phyloP scores from a whole-genome alignment of 2,329 filamentous ascomycete species.

The Cyphellophora europaea region DNA sequence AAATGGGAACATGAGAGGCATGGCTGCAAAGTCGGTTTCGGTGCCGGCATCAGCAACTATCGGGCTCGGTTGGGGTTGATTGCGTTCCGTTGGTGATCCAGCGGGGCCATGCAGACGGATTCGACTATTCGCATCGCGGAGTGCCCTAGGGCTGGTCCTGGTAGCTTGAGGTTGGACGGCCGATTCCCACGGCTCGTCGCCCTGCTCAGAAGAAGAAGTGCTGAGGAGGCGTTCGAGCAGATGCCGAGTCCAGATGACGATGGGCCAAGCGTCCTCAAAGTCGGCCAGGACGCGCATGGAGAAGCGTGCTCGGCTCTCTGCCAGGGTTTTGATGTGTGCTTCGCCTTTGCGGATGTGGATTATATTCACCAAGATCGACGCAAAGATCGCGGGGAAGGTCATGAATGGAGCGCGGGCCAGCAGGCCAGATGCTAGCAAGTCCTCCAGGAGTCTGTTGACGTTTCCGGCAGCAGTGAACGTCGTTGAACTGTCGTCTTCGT shows the following conservation, averaged over 20 bases:
- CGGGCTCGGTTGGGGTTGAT: no score
- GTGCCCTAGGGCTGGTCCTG: no score
- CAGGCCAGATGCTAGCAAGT: slow-evolving; percentile 14
- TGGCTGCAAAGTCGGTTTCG: no score
- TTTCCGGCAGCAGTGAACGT: slow-evolving; percentile 4
- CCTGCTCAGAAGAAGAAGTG: no score
- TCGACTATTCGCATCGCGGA: no score
- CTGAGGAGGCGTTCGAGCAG: slow-evolving; percentile 3
- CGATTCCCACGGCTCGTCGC: no score
- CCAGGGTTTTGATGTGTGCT: slow-evolving; percentile 13
- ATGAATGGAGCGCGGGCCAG: slow-evolving; percentile 4
- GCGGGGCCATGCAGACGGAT: no score
- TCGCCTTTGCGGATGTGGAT: slow-evolving; percentile 13
- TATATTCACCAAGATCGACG: slow-evolving; percentile 9
- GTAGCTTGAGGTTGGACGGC: no score
- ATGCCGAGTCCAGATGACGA: slow-evolving; percentile 8
- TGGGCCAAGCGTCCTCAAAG: slow-evolving; percentile 16
- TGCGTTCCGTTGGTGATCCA: no score
- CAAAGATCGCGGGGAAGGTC: slow-evolving; percentile 12
- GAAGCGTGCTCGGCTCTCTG: slow-evolving; percentile 19
- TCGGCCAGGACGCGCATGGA: slow-evolving; percentile 20
- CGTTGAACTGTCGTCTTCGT: background rate
- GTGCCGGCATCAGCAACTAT: no score
- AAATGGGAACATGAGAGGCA: no score
- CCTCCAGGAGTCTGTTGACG: slow-evolving; percentile 16